phyloP scores from a whole-genome alignment of 352 stramenopile genomes.

The Phytophthora hybrid region DNA sequence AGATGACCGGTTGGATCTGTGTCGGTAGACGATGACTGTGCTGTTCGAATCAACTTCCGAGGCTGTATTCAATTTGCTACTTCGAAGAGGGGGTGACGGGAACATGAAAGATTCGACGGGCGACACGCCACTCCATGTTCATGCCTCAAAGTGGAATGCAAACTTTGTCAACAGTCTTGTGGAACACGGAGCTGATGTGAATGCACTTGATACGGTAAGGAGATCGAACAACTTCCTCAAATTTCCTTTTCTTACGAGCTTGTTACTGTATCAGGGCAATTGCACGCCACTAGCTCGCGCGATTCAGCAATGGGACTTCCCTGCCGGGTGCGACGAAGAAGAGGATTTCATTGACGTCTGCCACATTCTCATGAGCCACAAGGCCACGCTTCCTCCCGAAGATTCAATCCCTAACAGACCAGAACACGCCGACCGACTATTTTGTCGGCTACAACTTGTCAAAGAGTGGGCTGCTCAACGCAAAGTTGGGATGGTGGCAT shows the following conservation, averaged over 20 bases:
- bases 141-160: conserved; percentile 34
- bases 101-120: conserved; percentile 31
- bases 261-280: conserved; percentile 22
- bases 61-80: conserved; percentile 21
- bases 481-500: conserved; percentile 22
- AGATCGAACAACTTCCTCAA: not conserved
- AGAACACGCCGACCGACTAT: conserved; percentile 20
- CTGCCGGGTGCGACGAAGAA: conserved; percentile 28
- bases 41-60: conserved; percentile 39
- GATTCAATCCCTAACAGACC: conserved; percentile 2
- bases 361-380: conserved; percentile 37
- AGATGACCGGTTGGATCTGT: not conserved
- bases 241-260: not conserved
- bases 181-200: conserved; percentile 34
- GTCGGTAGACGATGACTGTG: conserved; percentile 28
- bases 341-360: conserved; percentile 42
- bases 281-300: conserved; percentile 26
- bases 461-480: conserved; percentile 35
- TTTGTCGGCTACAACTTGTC: conserved; percentile 26
- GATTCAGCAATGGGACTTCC: conserved; percentile 28
- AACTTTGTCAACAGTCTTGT: conserved; percentile 29
- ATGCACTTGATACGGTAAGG: conserved; percentile 31
- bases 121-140: conserved; percentile 34
- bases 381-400: conserved; percentile 9
- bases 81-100: conserved; percentile 35